Conservation (phyloP, 2,329 filamentous ascomycete genomes). For the Stemphylium lycopersici region DNA sequence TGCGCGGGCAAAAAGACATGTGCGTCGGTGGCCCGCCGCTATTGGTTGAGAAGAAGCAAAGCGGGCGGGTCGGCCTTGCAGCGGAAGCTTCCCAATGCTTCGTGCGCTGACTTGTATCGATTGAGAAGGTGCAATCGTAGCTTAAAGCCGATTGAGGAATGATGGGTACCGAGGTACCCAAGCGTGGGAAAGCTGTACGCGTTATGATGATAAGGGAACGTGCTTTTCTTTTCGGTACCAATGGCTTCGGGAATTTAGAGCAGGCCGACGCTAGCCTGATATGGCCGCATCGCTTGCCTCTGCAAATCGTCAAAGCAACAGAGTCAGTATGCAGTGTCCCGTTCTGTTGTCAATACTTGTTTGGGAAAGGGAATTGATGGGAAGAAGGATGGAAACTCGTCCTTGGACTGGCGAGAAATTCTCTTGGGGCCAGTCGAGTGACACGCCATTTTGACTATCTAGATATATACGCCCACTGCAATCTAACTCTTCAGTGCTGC, state of each 20-base stretch:
- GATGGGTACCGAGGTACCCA: constrained; percentile 43
- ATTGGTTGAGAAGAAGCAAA: constrained; percentile 8
- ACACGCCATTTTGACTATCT: background rate
- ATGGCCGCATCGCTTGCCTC: too few species aligned
- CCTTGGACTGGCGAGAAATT: too few species aligned
- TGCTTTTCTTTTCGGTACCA: background rate
- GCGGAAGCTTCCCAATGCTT: constrained; percentile 8
- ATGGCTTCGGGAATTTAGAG: too few species aligned
- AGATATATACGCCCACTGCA: background rate
- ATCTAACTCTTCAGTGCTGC: background rate
- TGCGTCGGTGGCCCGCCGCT: constrained; percentile 2
- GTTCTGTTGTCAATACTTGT: too few species aligned
- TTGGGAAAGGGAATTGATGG: too few species aligned
- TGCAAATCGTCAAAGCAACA: too few species aligned
- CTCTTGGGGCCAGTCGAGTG: too few species aligned
- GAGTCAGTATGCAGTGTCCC: too few species aligned
- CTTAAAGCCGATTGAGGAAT: constrained; percentile 48
- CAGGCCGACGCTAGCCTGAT: too few species aligned
- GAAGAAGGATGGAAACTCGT: too few species aligned
- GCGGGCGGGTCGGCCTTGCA: background rate
- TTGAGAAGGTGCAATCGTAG: constrained; percentile 10
- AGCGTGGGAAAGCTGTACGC: background rate
- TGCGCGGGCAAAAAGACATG: constrained; percentile 8
- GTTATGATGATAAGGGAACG: background rate
- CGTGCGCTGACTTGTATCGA: constrained; percentile 1